These are phyloP conservation scores for Debaryomycetaceae sp. DNA, from an alignment of 1,139 yeast genomes.

Conservation along the genomic window DNA sequence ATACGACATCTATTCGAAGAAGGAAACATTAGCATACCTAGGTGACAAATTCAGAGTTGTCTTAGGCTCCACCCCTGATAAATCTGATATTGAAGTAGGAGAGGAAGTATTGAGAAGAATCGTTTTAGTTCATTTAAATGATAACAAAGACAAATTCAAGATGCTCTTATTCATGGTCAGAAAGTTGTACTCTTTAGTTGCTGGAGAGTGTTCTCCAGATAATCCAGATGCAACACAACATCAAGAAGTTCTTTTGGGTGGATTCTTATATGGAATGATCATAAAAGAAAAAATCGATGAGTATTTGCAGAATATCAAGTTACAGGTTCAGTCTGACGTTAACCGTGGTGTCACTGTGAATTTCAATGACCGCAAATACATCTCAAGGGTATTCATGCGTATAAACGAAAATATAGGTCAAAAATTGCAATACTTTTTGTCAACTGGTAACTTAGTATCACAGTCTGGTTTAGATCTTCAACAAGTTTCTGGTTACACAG, in stretches of 20 bases:
- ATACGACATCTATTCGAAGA: constrained; percentile 73
- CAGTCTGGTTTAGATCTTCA: constrained; percentile 97
- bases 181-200: constrained; percentile 89
- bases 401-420: constrained; percentile 93
- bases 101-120: constrained; percentile 76
- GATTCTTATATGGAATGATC: constrained; percentile 95
- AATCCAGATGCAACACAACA: constrained; percentile 99
- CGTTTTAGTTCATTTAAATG: constrained; percentile 81
- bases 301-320: constrained; percentile 67
- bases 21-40: constrained; percentile 85
- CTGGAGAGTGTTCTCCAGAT: constrained; percentile 96
- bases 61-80: constrained; percentile 84
- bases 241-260: constrained; percentile 94
- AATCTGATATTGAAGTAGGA: constrained; percentile 88
- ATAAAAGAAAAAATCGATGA: constrained; percentile 95
- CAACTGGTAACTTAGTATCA: constrained; percentile 95
- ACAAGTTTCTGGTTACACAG: constrained; percentile 97
- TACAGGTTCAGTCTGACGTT: constrained; percentile 77
- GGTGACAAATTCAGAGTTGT: constrained; percentile 97
- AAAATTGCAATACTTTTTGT: constrained; percentile 87
- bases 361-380: constrained; percentile 79
- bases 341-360: constrained; percentile 80
- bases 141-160: constrained; percentile 75
- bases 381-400: constrained; percentile 73
- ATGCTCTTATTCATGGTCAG: constrained; percentile 91